Conservation (phyloP, 257 asterid species). For the Nicotiana paniculata region DNA sequence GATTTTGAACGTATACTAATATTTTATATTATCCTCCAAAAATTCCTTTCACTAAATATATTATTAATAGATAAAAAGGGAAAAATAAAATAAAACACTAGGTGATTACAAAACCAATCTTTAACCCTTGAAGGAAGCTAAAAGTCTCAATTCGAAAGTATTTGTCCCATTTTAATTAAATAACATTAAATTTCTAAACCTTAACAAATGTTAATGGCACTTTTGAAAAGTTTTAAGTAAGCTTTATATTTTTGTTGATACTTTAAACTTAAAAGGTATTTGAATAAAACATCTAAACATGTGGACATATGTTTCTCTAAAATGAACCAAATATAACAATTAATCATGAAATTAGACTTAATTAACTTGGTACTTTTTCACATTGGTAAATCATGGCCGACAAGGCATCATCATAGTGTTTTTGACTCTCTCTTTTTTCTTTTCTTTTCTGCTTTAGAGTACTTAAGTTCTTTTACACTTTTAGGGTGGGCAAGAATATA, state of each 20-base stretch:
- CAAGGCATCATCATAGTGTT: slow-evolving; percentile 48
- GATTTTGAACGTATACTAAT: neutral
- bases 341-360: neutral
- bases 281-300: neutral
- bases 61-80: neutral
- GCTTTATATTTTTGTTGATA: neutral
- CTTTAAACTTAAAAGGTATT: neutral
- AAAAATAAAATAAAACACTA: neutral
- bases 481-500: slow-evolving; percentile 20
- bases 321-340: neutral
- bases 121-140: neutral
- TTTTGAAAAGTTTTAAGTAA: neutral
- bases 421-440: neutral
- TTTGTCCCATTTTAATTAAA: neutral
- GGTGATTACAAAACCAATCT: neutral
- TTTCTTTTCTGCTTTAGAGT: slow-evolving; percentile 21
- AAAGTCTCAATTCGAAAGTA: neutral
- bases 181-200: neutral
- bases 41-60: neutral
- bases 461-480: slow-evolving; percentile 23
- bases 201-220: neutral
- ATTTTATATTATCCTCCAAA: neutral
- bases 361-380: slow-evolving; percentile 6
- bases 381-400: slow-evolving; percentile 42
- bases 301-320: neutral